Evolutionary conservation across 2,329 filamentous ascomycete species (phyloP).

Genomic region (Phyllosticta capitalensis): DNA sequence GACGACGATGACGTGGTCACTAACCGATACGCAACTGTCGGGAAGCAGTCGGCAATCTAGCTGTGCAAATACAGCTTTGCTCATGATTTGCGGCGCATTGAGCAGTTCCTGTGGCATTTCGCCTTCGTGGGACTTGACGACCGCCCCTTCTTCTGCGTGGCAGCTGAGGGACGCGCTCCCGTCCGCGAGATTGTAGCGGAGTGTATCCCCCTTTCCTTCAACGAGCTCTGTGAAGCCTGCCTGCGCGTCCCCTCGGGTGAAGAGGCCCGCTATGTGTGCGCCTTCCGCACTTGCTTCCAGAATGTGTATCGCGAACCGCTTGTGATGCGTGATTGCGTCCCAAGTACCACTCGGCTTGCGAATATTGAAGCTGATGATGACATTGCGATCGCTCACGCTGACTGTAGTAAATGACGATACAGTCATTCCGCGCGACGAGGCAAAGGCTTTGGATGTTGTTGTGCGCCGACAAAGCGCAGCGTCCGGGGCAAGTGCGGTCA

Average conservation of each 20-base stretch:
- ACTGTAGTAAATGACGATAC: conserved; percentile 55
- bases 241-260: conserved; percentile 14
- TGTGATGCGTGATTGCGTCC: conserved; percentile 37
- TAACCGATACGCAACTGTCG: conserved; percentile 31
- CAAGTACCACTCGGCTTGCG: conserved; percentile 47
- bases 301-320: conserved; percentile 43
- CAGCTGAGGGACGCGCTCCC: not conserved
- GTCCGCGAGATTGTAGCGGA: not conserved
- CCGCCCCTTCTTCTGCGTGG: not conserved
- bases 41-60: conserved; percentile 27
- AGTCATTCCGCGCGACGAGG: conserved; percentile 39
- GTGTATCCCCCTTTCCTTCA: not conserved
- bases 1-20: conserved; percentile 39
- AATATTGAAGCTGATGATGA: conserved; percentile 55
- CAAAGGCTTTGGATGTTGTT: not conserved
- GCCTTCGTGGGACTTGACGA: not conserved
- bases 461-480: conserved; percentile 16
- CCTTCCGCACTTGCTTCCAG: conserved; percentile 25
- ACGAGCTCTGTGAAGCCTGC: conserved; percentile 20
- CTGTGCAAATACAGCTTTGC: conserved; percentile 12
- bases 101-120: not conserved
- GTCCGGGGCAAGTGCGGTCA: conserved; percentile 31
- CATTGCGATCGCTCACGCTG: conserved; percentile 40
- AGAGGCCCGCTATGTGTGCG: conserved; percentile 21
- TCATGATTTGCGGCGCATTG: not conserved